Percentiles rank a stretch among this genome's conserved stretches.
Evolutionary conservation across 2,329 filamentous ascomycete genomes (phyloP).

Genomic region (Parafenestella ontariensis): DNA sequence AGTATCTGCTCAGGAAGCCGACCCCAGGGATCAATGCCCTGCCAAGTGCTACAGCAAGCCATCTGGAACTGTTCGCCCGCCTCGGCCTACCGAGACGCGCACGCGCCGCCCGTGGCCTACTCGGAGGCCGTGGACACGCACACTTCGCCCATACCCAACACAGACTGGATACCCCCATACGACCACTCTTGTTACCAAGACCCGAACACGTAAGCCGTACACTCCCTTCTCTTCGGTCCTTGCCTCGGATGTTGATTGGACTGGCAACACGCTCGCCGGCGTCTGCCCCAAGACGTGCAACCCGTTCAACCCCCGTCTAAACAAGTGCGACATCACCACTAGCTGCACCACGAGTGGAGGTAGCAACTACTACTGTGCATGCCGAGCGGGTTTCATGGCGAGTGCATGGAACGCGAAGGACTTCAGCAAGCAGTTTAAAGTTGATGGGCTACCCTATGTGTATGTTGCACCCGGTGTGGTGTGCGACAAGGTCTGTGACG

Average conservation of each 20-base stretch:
- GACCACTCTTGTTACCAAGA: not conserved
- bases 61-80: not conserved
- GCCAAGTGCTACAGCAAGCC: conserved; percentile 12
- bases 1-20: conserved; percentile 3
- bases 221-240: not conserved
- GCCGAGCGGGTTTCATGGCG: conserved; percentile 33
- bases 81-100: not conserved
- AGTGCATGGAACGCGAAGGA: conserved; percentile 31
- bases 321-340: conserved; percentile 35
- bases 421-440: conserved; percentile 37
- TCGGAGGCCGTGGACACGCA: not conserved
- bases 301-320: conserved; percentile 28
- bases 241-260: conserved; percentile 4
- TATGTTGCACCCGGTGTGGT: conserved; percentile 24
- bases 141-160: not conserved
- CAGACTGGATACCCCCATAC: not conserved
- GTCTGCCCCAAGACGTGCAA: conserved; percentile 35
- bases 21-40: conserved; percentile 12
- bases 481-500: conserved; percentile 33
- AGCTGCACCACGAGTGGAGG: conserved; percentile 31
- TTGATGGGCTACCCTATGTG: conserved; percentile 34
- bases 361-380: conserved; percentile 37
- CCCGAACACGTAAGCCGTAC: not conserved
- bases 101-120: not conserved
- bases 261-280: conserved; percentile 23